Base-by-base conservation (phyloP, 2,329 filamentous ascomycete genomes). In the Corinectria fuckeliana region DNA sequence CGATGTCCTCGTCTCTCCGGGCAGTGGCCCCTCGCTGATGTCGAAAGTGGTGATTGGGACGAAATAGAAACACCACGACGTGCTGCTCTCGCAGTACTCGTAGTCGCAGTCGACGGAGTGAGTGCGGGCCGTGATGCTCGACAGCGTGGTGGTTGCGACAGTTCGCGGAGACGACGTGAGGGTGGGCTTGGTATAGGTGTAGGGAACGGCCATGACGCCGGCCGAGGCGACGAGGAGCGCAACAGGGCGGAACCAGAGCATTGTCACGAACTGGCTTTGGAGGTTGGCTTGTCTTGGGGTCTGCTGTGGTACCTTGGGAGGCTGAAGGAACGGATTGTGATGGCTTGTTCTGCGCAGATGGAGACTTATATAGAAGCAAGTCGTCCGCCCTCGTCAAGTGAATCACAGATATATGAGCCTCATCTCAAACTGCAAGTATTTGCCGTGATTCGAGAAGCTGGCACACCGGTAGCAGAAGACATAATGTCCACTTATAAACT, bases 11-110 rank as follows among this genome's bases (percentile, higher is more conserved):
- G 71, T 73, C 68, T 78, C 77, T 2, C 76, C 78, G 3, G 77
- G 77, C 13, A 76, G 50, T 5, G 72, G 72, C 0, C 76, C 77
- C 5, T 65, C 62, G 1, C 64, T 68, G 16, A 66, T 57, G 48
- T 78, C 70, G 58, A 70, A 77, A n/a, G 67, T 66, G 6, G 74
- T 78, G 42, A 77, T 62, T 14, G 76, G 77, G 21, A 66, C 70
- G 71, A 76, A 80, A 65, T 72, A 76, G 61, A 76, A 73, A 65
- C 78, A 79, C 71, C 74, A 79, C 3, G 72, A 72, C 3, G 68
- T 70, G 13, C 64, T 65, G 39, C 74, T 72, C 60, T 76, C 73
- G 68, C 77, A 78, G 65, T 76, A 77, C 21, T 63, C 60, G 62
- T 74, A 69, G 53, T 75, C 69, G 69, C 77, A 79, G 49, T 68